Evolutionary conservation across 2,329 filamentous ascomycete species (phyloP), one percentile per base, ranked within the genome.

Genomic region (Aspergillus proliferans): DNA sequence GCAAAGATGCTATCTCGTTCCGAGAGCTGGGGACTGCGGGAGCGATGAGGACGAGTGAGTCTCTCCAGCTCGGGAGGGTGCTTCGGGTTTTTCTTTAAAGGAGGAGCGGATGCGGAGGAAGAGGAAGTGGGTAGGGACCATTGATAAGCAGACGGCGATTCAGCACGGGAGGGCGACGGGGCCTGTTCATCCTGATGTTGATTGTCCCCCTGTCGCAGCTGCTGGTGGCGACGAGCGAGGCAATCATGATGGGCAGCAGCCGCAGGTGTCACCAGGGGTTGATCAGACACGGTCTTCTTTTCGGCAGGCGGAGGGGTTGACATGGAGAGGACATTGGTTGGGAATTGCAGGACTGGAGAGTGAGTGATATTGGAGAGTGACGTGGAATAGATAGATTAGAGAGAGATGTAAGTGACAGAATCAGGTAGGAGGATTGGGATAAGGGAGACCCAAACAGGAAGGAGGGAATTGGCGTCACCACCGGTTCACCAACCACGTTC

Each of bases 1-100:
- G 81, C 80, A 60, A 83, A 83, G 62, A 84, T 83, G 65, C 76
- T 81, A 64, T 84, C 81, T 58, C 81, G 70, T 65, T 84, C 81
- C 22, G 79, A 80, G 54, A 83, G 70, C 66, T 79, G 79, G 43
- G 79, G 78, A 26, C 62, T 64, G 44, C 70, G 59, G 19, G 56
- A 53, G 15, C 47, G 51, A 48, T 60, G 59, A 9, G 62, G 57
- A 22, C 55, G 63, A 50, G 61, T 46, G 22, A 56, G 49, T 28
- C 55, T 57, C 43, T 68, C 64, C 43, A 58, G 18, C 5, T 40
- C 38, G 7, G 51, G 19, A 68, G 64, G 51, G 58, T 55, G 43
- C 62, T 65, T n/a, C 60, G 51, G 34, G 65, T 56, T 48, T 66
- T 69, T 63, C 15, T 70, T 71, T 57, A 69, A 60, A 61, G 62